Evolutionary conservation across 208 protist species (phyloP).

Genomic region (Balamuthia mandrillaris): DNA sequence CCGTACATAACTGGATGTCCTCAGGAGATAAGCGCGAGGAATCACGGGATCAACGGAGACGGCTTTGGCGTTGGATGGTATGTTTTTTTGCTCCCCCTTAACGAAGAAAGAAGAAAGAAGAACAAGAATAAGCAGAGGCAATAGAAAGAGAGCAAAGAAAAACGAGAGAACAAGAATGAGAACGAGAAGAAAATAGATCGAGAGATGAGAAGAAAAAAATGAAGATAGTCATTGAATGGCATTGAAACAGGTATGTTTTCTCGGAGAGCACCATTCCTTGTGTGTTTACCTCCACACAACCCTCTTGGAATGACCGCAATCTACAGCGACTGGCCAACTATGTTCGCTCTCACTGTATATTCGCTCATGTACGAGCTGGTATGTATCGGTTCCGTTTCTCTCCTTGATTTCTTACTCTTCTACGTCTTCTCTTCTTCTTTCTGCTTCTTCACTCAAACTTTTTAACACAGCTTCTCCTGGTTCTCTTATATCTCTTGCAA

Average conservation of each 20-base stretch:
- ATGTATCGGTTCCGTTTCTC: neutral
- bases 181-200: too few species aligned
- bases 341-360: constrained; percentile 1
- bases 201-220: too few species aligned
- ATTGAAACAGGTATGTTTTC: too few species aligned
- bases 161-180: too few species aligned
- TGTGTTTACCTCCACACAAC: constrained; percentile 5
- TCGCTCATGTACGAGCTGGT: constrained; percentile 4
- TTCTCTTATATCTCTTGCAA: neutral
- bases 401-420: neutral
- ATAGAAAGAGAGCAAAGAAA: too few species aligned
- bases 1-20: neutral
- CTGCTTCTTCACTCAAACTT: neutral
- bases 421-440: neutral
- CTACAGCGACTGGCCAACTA: neutral
- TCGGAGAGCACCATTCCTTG: too few species aligned
- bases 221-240: too few species aligned
- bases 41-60: constrained; percentile 14
- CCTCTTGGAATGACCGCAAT: constrained; percentile 15
- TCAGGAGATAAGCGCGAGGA: neutral
- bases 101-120: too few species aligned
- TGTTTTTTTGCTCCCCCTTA: neutral
- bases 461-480: neutral
- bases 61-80: constrained; percentile 19
- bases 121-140: too few species aligned